Conservation (phyloP, 257 asterid species). For the Cruciata laevipes region DNA sequence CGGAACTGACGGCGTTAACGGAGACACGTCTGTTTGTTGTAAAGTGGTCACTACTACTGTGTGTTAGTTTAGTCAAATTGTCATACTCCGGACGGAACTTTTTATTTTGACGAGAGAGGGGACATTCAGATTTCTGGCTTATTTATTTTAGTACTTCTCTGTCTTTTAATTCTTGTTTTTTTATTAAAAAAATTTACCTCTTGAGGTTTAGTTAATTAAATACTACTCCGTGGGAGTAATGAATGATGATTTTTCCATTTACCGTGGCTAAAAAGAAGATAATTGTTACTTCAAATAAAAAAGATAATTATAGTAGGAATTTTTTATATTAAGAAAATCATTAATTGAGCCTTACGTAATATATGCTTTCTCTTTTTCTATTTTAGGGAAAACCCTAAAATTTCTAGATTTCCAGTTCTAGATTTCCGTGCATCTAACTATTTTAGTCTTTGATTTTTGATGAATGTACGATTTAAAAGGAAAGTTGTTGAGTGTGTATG, state of each 20-base stretch:
- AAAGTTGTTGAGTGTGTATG: too few species aligned
- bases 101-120: neutral
- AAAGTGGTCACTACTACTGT: neutral
- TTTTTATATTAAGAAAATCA: neutral
- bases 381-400: neutral
- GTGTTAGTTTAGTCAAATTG: constrained; percentile 1
- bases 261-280: neutral
- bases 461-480: too few species aligned
- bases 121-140: neutral
- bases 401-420: neutral
- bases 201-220: neutral
- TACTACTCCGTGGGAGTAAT: too few species aligned
- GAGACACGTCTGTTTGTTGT: constrained; percentile 1
- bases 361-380: neutral
- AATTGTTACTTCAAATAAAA: too few species aligned
- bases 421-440: neutral
- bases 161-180: neutral
- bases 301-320: too few species aligned
- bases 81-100: neutral
- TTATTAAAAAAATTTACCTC: neutral
- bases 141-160: constrained; percentile 4
- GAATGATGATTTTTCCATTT: too few species aligned
- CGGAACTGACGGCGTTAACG: constrained; percentile 35
- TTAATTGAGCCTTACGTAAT: neutral
- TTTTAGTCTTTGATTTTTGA: too few species aligned